These are phyloP conservation scores for Fusarium haematococcum DNA, from an alignment of 2,329 filamentous ascomycete genomes.

Conservation along the genomic window DNA sequence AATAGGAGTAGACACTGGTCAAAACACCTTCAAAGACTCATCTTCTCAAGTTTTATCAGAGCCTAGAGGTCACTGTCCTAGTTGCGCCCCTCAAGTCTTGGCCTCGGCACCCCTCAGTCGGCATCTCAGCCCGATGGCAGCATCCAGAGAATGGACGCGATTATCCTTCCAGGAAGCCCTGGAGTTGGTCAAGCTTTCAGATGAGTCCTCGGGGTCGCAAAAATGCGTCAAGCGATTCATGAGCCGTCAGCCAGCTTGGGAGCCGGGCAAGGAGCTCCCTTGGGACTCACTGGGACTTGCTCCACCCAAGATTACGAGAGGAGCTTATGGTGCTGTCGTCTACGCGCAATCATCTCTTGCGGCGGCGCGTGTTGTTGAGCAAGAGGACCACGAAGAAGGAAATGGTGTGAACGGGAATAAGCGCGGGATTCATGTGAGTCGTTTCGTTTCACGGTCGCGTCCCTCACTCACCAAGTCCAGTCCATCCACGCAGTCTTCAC, in stretches of 20 bases:
- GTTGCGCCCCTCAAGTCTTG: not conserved
- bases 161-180: slow-evolving; percentile 47
- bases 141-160: slow-evolving; percentile 37
- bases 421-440: slow-evolving; percentile 54
- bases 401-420: slow-evolving; percentile 21
- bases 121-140: slow-evolving; percentile 10
- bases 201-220: slow-evolving; percentile 1
- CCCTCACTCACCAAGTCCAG: slow-evolving; percentile 47
- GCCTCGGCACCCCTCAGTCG: not conserved
- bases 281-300: slow-evolving; percentile 39
- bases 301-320: slow-evolving; percentile 30
- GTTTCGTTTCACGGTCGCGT: too few species aligned
- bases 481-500: slow-evolving; percentile 69
- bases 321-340: slow-evolving; percentile 54
- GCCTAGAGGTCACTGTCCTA: not conserved
- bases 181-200: slow-evolving; percentile 42
- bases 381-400: slow-evolving; percentile 42
- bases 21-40: not conserved
- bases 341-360: slow-evolving; percentile 53
- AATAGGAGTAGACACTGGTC: not conserved
- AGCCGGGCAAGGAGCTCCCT: slow-evolving; percentile 47
- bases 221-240: slow-evolving; percentile 42
- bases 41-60: too few species aligned
- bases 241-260: slow-evolving; percentile 50
- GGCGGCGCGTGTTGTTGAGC: slow-evolving; percentile 49